Conservation (phyloP, 2,329 filamentous ascomycete genomes). For the Aspergillus carbonarius region DNA sequence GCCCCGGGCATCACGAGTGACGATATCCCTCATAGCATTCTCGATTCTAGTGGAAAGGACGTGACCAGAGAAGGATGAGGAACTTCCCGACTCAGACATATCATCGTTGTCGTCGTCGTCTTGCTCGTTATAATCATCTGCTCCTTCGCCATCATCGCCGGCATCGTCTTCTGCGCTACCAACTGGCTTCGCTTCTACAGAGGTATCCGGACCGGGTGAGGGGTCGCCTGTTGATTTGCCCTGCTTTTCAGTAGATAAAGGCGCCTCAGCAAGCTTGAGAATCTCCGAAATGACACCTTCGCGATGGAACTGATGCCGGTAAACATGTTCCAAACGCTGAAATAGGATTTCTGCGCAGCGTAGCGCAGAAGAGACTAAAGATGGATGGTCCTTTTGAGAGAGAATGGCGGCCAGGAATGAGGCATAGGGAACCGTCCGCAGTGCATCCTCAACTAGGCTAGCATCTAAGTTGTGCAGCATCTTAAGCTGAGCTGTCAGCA, state of each 20-base stretch:
- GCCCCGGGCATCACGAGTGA: constrained; percentile 72
- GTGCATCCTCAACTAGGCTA: constrained; percentile 76
- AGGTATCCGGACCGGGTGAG: constrained; percentile 20
- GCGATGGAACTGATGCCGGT: constrained; percentile 93
- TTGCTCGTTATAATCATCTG: constrained; percentile 53
- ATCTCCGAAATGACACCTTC: constrained; percentile 96
- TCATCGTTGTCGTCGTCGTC: constrained; percentile 51
- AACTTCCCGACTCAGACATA: constrained; percentile 67
- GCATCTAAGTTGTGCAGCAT: constrained; percentile 96
- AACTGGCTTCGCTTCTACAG: constrained; percentile 17
- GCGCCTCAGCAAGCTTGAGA: constrained; percentile 65
- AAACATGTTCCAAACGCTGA: constrained; percentile 79
- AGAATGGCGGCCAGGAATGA: constrained; percentile 94
- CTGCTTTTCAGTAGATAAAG: constrained; percentile 29
- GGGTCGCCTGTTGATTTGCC: constrained; percentile 11
- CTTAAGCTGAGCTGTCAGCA: constrained; percentile 91
- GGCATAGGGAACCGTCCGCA: constrained; percentile 87
- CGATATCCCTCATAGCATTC: constrained; percentile 66
- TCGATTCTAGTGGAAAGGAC: constrained; percentile 39
- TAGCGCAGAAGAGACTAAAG: constrained; percentile 79
- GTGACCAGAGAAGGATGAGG: constrained; percentile 53
- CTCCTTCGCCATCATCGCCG: constrained; percentile 53
- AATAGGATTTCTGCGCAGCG: constrained; percentile 88
- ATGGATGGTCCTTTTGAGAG: constrained; percentile 89
- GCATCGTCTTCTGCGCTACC: constrained; percentile 38